Percentiles rank a stretch among this genome's conserved stretches.
Conservation (phyloP, 2,329 filamentous ascomycete genomes). For the Orbilia oligospora region DNA sequence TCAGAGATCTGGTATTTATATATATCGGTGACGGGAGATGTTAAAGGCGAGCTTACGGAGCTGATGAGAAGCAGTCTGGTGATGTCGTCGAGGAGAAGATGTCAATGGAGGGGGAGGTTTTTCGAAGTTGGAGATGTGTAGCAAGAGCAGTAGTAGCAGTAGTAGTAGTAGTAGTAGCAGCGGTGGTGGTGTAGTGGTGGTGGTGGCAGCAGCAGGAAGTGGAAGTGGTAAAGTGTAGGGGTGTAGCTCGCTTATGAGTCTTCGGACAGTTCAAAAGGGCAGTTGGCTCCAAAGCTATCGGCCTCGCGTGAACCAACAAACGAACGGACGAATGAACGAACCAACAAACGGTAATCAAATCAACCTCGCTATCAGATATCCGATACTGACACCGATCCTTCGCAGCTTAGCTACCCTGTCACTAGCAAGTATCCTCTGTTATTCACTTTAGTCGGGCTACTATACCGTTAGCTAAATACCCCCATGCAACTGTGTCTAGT, state of each 20-base stretch:
- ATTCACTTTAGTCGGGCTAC: slow-evolving; percentile 31
- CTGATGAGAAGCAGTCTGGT: slow-evolving; percentile 61
- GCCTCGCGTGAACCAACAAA: slow-evolving; percentile 52
- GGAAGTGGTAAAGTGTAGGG: slow-evolving; percentile 28
- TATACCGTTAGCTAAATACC: slow-evolving; percentile 8
- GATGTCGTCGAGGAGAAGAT: slow-evolving; percentile 43
- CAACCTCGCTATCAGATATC: slow-evolving; percentile 8
- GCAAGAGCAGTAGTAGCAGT: not conserved
- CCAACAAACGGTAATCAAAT: not conserved
- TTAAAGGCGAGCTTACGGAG: slow-evolving; percentile 47
- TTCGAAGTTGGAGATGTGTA: slow-evolving; percentile 49
- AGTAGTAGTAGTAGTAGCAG: slow-evolving; percentile 42
- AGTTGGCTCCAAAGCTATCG: slow-evolving; percentile 51
- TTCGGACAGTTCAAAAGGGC: slow-evolving; percentile 56
- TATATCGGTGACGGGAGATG: slow-evolving; percentile 61
- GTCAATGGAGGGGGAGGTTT: slow-evolving; percentile 61
- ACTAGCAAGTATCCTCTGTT: slow-evolving; percentile 27
- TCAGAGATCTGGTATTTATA: slow-evolving; percentile 1
- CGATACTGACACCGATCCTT: slow-evolving; percentile 44
- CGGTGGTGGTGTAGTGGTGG: slow-evolving; percentile 35
- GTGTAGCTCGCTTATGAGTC: slow-evolving; percentile 61
- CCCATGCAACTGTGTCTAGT: not conserved
- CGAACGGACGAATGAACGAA: slow-evolving; percentile 30
- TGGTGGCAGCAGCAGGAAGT: not conserved
- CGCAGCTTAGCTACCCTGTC: slow-evolving; percentile 10